These are phyloP conservation scores for Eutrema japonicum DNA, from an alignment of 345 rosid species.

Conservation along the genomic window DNA sequence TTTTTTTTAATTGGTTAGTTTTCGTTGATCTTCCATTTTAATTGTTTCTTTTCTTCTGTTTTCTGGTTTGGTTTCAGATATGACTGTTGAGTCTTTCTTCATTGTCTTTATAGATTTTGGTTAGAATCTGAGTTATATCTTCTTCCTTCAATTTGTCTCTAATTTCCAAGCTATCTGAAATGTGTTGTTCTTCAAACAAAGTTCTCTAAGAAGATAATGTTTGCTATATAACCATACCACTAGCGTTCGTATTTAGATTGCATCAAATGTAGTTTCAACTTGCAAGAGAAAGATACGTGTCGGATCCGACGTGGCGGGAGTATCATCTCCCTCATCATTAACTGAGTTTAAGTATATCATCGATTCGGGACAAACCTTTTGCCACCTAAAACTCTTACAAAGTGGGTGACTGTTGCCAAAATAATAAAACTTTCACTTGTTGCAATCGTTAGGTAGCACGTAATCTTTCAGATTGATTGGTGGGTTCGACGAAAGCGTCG, in stretches of 20 bases:
- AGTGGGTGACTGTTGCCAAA: slow-evolving; percentile 14
- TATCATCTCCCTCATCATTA: neutral
- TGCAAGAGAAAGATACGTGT: slow-evolving; percentile 18
- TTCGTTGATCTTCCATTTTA: neutral
- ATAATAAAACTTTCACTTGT: neutral
- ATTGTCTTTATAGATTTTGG: neutral
- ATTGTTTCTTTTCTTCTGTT: no score
- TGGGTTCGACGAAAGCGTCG: slow-evolving; percentile 23
- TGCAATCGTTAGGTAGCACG: neutral
- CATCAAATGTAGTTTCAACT: neutral
- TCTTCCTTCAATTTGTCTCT: neutral
- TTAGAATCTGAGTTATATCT: no score
- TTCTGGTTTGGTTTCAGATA: no score
- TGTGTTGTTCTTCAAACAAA: neutral
- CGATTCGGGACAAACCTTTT: neutral
- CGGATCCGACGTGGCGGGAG: slow-evolving; percentile 37
- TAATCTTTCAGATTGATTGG: neutral
- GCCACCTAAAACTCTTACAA: slow-evolving; percentile 18
- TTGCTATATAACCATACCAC: neutral
- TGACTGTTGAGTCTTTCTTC: neutral
- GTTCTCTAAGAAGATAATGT: neutral
- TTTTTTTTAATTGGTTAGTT: neutral
- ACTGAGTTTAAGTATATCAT: neutral
- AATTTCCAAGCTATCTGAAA: neutral
- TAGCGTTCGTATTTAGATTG: neutral